Base-by-base conservation (phyloP, 2,329 filamentous ascomycete genomes). In the Colletotrichum sp. region DNA sequence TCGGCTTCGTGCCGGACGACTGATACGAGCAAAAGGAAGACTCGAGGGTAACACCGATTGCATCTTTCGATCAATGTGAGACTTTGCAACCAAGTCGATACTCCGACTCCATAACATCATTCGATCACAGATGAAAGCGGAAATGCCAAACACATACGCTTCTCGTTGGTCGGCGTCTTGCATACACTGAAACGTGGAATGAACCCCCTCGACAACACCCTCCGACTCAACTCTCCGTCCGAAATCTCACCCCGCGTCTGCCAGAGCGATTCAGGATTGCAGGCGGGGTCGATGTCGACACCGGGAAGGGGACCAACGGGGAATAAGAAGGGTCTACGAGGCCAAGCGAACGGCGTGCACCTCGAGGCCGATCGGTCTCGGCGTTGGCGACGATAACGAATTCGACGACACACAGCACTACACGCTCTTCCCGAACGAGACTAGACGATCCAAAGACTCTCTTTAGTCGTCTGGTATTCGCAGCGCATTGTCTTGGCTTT, bases 181-280 rank as follows among this genome's bases (percentile, higher is more conserved):
- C 73, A 73, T 72, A 30, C n/a, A 39, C 73, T 73, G 73, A 76
- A 76, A 76, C 73, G 29, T 63, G 39, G 32, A 76, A 44, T 57
- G 57, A 68, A 44, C 32, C 39, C 52, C 72, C 64, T 69, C 57
- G 52, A 62, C 64, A 30, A 44, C 57, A 59, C 27, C 44, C 55
- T 39, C 57, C 70, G 64, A 68, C 57, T 69, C 44, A 70, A 71
- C 29, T 29, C 32, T 15, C 57, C 64, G 22, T 27, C 34, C 27
- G 34, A 44, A 39, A 34, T 34, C 55, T 30, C n/a, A 72, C 32
- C 57, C 69, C 73, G 73, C 69, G 73, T 61, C 39, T 49, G 65
- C 27, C 49, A 64, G 29, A 57, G 36, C 66, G 66, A 69, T 52
- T 59, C 68, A 70, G 27, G 36, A 34, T 30, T 25, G 59, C 52